Evolutionary conservation across 352 stramenopile species (phyloP), one percentile per base, ranked within the genome.

Genomic region (Blastocystis sp.): DNA sequence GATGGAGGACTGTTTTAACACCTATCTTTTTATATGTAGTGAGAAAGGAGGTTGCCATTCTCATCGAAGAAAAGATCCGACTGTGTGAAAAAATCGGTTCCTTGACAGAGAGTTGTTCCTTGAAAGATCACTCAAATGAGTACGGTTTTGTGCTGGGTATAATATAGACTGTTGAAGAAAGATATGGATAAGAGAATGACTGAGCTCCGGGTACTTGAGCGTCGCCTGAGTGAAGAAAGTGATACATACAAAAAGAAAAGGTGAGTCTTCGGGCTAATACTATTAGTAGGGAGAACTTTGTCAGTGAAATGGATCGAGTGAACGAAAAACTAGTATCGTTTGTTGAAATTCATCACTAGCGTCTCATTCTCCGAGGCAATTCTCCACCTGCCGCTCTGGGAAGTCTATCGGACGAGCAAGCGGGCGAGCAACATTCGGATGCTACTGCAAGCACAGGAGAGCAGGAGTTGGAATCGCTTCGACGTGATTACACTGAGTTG

Each of bases 101-200:
- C 13, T 15, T 79, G 23, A 79, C 68, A 29, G 68, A 79, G 50
- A 79, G 68, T 59, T 79, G 68, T 34, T 56, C 68, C 8, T 34
- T 62, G 26, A 79, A 79, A 34, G 68, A 79, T 79, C 68, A 59
- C 68, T 79, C 37, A 7, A 61, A 61, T 61, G 68, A 79, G 68
- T 79, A 79, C 15, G 29, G 26, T n/a, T 62, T 26, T 39, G 8
- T 56, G 13, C 15, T 20, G 13, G 34, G 43, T 62, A 79, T 61
- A 8, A 59, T 18, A 41, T 26, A 79, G 68, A 34, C 5, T 50
- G 11, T 18, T 79, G 68, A 79, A 79, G 23, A 56, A 62, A n/a
- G 68, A 79, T 43, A 61, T 79, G 26, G 68, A 79, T 11, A 79
- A 79, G 50, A 34, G 68, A 29, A 56, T 79, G 68, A 62, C 68